Percentiles rank a stretch among this genome's conserved stretches.
Evolutionary conservation across 2,329 filamentous ascomycete species (phyloP).

Genomic region (Zasmidium cellare): DNA sequence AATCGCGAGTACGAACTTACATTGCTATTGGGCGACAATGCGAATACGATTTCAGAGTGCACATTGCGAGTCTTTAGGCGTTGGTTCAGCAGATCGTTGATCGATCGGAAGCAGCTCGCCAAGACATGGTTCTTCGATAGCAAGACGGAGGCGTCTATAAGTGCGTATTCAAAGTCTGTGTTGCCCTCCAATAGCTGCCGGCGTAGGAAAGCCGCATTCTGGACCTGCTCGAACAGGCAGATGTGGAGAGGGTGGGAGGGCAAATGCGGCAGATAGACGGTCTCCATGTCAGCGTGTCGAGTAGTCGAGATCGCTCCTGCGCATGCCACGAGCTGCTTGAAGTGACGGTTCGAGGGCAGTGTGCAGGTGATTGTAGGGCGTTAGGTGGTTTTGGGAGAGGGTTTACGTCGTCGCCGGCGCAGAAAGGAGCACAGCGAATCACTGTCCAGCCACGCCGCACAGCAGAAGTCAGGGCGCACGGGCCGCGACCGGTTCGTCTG

Average conservation of each 20-base stretch:
- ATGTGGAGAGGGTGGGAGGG: slow-evolving; percentile 70
- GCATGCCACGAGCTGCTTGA: neutral
- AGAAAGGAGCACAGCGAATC: no score
- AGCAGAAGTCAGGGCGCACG: neutral
- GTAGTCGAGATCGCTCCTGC: neutral
- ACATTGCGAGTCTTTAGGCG: slow-evolving; percentile 78
- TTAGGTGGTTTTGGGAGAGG: neutral
- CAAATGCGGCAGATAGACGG: slow-evolving; percentile 72
- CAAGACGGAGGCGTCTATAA: slow-evolving; percentile 81
- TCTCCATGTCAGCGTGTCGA: slow-evolving; percentile 53
- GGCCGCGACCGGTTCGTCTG: neutral
- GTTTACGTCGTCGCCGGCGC: neutral
- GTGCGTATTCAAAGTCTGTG: slow-evolving; percentile 84
- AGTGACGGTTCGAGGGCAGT: neutral
- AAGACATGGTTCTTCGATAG: slow-evolving; percentile 72
- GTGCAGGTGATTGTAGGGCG: neutral
- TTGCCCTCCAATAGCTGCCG: slow-evolving; percentile 85
- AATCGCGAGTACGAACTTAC: slow-evolving; percentile 45
- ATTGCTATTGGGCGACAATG: slow-evolving; percentile 79
- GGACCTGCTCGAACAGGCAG: slow-evolving; percentile 72
- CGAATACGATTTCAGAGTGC: slow-evolving; percentile 84
- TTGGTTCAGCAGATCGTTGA: slow-evolving; percentile 62
- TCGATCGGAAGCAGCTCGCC: slow-evolving; percentile 74
- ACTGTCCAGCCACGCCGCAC: neutral
- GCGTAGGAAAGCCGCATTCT: slow-evolving; percentile 76